A percentile compares a stretch with the other conserved stretches of the same genome.
Evolutionary conservation across 2,329 filamentous ascomycete genomes (phyloP).

Genomic region (Xylogone sp.): DNA sequence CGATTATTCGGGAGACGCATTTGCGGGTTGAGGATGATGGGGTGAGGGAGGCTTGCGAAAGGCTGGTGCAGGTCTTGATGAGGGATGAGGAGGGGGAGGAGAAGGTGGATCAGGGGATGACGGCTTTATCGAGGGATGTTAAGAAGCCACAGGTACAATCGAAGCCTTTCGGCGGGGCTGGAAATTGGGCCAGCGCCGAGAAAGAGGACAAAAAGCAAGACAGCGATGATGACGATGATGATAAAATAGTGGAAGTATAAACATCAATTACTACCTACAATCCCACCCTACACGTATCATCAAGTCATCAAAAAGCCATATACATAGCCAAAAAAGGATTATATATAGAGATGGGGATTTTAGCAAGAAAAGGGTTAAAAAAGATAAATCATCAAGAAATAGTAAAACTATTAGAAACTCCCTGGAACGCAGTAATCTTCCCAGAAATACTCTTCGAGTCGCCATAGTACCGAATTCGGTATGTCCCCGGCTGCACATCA

Average conservation of each 20-base stretch:
- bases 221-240: conserved; percentile 25
- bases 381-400: conserved; percentile 8
- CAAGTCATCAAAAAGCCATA: no score
- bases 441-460: conserved; percentile 65
- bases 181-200: conserved; percentile 5
- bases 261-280: no score
- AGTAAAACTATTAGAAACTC: conserved; percentile 44
- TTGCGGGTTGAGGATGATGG: conserved; percentile 71
- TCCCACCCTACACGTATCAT: no score
- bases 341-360: no score
- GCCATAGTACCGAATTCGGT: conserved; percentile 78
- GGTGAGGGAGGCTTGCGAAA: conserved; percentile 80
- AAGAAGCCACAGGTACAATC: conserved; percentile 4
- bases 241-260: conserved; percentile 18
- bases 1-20: conserved; percentile 84
- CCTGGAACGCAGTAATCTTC: conserved; percentile 63
- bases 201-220: conserved; percentile 18
- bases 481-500: conserved; percentile 56
- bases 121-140: conserved; percentile 11
- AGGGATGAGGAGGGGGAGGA: conserved; percentile 27
- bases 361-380: no score
- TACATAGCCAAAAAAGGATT: no score
- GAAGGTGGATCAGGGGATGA: conserved; percentile 25
- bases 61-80: conserved; percentile 68
- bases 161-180: conserved; percentile 8